Conservation (phyloP, 2,329 filamentous ascomycete species). For the Ceratocystis huliohia region DNA sequence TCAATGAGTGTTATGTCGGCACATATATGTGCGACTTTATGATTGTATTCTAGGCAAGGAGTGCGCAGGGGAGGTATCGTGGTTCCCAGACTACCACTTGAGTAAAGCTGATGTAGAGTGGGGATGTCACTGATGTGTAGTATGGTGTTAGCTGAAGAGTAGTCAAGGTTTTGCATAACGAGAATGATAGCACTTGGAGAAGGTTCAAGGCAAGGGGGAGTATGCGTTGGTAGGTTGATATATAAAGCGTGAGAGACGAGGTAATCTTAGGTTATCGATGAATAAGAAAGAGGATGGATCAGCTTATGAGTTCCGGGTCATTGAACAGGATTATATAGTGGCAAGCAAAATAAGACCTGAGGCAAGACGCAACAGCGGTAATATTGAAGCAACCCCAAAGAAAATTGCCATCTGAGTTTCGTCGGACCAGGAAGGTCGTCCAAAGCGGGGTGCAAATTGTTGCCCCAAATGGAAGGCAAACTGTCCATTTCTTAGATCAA, state of each 20-base stretch:
- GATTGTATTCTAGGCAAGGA: conserved; percentile 41
- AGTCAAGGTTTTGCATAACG: neutral
- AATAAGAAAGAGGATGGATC: too few species aligned
- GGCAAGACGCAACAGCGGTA: neutral
- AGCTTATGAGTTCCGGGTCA: neutral
- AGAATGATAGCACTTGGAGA: neutral
- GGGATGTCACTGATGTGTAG: neutral
- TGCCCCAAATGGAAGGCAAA: neutral
- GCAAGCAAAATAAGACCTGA: neutral
- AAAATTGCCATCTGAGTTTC: neutral
- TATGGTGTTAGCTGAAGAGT: neutral
- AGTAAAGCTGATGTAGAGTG: neutral
- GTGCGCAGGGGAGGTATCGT: neutral
- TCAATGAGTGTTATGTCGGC: conserved; percentile 71
- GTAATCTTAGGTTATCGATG: too few species aligned
- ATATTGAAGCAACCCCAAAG: neutral
- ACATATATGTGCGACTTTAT: conserved; percentile 55
- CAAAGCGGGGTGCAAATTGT: neutral
- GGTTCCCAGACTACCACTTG: neutral
- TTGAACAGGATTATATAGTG: neutral
- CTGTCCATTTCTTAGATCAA: neutral
- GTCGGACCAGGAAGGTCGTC: neutral
- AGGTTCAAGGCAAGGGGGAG: neutral
- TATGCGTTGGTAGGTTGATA: neutral
- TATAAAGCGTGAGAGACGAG: too few species aligned